Conservation (phyloP, 164 flowering plant genomes). For the Berberis thunbergii region DNA sequence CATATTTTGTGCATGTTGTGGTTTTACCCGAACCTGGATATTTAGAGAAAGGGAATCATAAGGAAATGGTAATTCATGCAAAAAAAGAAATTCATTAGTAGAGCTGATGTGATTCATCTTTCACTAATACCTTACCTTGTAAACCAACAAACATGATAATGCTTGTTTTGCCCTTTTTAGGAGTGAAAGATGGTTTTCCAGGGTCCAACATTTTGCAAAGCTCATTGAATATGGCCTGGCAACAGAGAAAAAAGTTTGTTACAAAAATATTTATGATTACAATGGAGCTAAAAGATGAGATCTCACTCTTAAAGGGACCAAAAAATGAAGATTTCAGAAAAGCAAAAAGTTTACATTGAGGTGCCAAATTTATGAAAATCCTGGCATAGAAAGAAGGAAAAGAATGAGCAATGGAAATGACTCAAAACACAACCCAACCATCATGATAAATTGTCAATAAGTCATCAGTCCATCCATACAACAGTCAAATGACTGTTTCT, state of each 20-base stretch:
- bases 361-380: too few species aligned
- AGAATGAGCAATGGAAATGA: too few species aligned
- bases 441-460: too few species aligned
- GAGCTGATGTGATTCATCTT: not conserved
- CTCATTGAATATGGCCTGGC: slow-evolving; percentile 78
- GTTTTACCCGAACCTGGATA: slow-evolving; percentile 77
- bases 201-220: slow-evolving; percentile 83
- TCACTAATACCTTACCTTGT: slow-evolving; percentile 37
- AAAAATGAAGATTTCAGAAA: too few species aligned
- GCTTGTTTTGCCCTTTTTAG: slow-evolving; percentile 68
- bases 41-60: not conserved
- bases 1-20: slow-evolving; percentile 86
- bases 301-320: too few species aligned
- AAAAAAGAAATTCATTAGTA: not conserved
- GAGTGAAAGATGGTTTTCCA: slow-evolving; percentile 71
- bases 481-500: too few species aligned
- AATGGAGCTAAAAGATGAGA: not conserved
- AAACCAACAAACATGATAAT: slow-evolving; percentile 87
- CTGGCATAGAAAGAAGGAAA: too few species aligned
- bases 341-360: too few species aligned
- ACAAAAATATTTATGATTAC: not conserved
- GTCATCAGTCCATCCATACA: too few species aligned
- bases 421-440: too few species aligned
- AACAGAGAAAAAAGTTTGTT: not conserved
- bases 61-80: not conserved